phyloP scores from a whole-genome alignment of 148 eudicot genomes.

The Persicaria tinctoria region DNA sequence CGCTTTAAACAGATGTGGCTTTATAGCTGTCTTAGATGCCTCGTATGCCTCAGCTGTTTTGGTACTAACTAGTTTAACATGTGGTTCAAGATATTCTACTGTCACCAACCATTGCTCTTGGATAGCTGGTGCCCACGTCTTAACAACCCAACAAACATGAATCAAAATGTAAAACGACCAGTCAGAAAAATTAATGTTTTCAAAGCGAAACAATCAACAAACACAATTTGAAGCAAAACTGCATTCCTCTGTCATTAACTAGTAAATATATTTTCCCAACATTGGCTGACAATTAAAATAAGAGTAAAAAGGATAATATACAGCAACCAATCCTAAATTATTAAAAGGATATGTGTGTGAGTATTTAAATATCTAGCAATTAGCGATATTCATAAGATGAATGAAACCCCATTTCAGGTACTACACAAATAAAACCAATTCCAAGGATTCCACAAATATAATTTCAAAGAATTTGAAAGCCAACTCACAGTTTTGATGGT shows the following conservation, averaged over 20 bases:
- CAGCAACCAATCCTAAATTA: not conserved
- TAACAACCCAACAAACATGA: constrained; percentile 12
- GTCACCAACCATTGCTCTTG: constrained; percentile 66
- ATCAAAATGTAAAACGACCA: constrained; percentile 12
- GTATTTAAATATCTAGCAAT: not conserved
- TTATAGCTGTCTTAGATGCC: constrained; percentile 49
- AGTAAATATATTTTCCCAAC: not conserved
- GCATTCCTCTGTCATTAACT: not conserved
- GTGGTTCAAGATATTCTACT: constrained; percentile 56
- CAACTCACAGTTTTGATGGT: constrained; percentile 58
- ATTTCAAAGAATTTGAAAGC: constrained; percentile 4
- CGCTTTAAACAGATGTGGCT: constrained; percentile 57
- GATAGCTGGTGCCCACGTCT: constrained; percentile 66
- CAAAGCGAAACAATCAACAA: not conserved
- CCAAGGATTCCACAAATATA: not conserved
- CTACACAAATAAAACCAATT: not conserved
- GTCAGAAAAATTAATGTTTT: not conserved
- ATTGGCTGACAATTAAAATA: not conserved
- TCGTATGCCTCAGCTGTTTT: constrained; percentile 54
- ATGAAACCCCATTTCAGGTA: not conserved
- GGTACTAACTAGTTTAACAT: constrained; percentile 33
- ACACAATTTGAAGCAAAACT: not conserved
- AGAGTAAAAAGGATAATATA: not conserved
- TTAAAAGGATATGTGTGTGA: not conserved
- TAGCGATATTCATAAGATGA: not conserved